Evolutionary conservation across 2,329 filamentous ascomycete species (phyloP), one percentile per base, ranked within the genome.

Genomic region (Raffaelea albimanens): DNA sequence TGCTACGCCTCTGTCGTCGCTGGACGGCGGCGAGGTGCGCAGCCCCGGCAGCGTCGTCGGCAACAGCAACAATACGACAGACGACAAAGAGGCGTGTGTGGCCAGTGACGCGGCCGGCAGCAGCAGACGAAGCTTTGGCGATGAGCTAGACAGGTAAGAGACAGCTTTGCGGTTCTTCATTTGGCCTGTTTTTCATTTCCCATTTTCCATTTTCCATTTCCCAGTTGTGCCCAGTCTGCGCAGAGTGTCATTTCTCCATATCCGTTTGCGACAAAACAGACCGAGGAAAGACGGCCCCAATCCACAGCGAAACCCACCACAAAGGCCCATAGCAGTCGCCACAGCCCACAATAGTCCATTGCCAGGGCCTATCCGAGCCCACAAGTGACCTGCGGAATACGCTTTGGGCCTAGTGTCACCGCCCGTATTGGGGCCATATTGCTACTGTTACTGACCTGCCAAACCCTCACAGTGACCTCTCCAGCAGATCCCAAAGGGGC

Each of bases 1-100:
- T 5, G 20, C 46, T 11, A 48, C 48, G 3, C 52, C 52, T 1
- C 9, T 51, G 20, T 54, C 52, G 5, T 53, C 52, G 16, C 25
- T 50, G 20, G 50, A 53, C 45, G 41, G 49, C 43, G 41, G 44
- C 19, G 46, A 49, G 16, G 23, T 21, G 19, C 38, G 25, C 40
- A 42, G 45, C 9, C 44, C 42, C 1, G 7, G 39, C 19, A 45
- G 40, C 19, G 33, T 38, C 7, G 25, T 29, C 7, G 25, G n/a
- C n/a, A 14, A 23, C 18, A 13, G 25, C n/a, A n/a, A 20, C 25
- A 25, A 19, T 18, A 19, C n/a, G 11, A 3, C 31, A 42, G 40
- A 21, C 44, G 31, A n/a, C 39, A 22, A 22, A 3, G 40, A 11
- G 19, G 31, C n/a, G 13, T 29, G 25, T 29, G 7, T 13, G 7